phyloP scores from a whole-genome alignment of 306 rosid species.

The Inga oerstediana region DNA sequence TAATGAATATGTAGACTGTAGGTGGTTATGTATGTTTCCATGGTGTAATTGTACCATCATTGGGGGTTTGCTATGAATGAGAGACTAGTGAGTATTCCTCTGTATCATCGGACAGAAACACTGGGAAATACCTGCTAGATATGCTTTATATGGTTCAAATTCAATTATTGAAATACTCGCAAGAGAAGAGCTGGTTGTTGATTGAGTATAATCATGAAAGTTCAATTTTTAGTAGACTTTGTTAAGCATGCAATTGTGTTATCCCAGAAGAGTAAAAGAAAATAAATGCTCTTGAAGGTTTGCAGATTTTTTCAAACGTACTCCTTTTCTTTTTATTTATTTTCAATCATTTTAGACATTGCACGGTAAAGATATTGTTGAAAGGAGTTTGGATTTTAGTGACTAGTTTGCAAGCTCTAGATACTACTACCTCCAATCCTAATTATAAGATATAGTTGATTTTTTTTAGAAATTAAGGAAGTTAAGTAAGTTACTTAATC shows the following conservation, averaged over 20 bases:
- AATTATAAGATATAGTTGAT: no score
- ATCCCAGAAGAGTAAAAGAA: not conserved
- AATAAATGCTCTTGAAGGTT: not conserved
- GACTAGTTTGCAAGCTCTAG: not conserved
- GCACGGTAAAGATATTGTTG: not conserved
- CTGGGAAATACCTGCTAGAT: not conserved
- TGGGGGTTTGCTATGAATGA: no score
- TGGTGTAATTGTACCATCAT: not conserved
- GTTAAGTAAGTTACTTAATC: no score
- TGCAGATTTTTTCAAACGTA: not conserved
- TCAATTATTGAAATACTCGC: not conserved
- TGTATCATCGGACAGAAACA: not conserved
- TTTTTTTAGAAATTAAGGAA: no score
- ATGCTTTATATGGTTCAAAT: not conserved
- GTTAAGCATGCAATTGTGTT: not conserved
- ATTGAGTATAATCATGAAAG: not conserved
- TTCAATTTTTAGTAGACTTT: not conserved
- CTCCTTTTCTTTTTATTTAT: no score
- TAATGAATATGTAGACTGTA: not conserved
- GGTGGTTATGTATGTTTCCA: not conserved
- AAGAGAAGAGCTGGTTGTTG: not conserved
- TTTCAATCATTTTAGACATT: not conserved
- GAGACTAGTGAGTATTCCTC: not conserved
- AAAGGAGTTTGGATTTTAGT: no score
- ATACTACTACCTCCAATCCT: no score